Base-by-base conservation (phyloP, 208 protist genomes). In the Eutreptiella sp. region DNA sequence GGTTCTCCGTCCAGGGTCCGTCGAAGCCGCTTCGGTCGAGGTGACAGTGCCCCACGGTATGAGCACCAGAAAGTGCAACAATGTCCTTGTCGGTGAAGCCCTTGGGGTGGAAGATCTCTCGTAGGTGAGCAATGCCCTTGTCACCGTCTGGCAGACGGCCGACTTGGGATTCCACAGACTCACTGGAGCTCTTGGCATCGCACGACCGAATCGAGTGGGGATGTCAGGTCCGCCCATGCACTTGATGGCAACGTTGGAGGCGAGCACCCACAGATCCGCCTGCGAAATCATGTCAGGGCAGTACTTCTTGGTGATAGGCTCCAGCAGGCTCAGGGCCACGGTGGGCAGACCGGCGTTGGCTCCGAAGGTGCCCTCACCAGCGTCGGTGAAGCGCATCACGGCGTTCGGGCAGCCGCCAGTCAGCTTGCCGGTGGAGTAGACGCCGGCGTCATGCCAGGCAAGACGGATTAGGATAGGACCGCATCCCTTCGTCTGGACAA, bases 81-180 rank as follows among this genome's bases (percentile, higher is more conserved):
- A 91, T 93, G 45, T 93, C 90, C 46, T 83, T 70, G 61, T 93
- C 88, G 63, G 83, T 88, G 50, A 94, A 92, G 24, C 89, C 89
- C 31, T 88, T 77, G 60, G 81, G 64, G 2, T 66, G 75, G 63
- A 96, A 96, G 38, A 94, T 78, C 3, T 80, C 75, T 36, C 87
- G 75, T 14, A 92, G 68, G 71, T 89, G 84, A 38, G 75, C 50
- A 50, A 79, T 77, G 4, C 77, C 86, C 46, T 81, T 55, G 23
- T 72, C 32, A 36, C 52, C 87, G 53, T 94, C 90, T 11, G 90
- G 90, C 43, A 95, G 80, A 38, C 88, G 84, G 27, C 79, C 84
- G 35, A 89, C 80, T 11, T 79, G 78, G 11, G 80, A n/a, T n/a
- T n/a, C n/a, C n/a, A n/a, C 74, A 57, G 77, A 87, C 16, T 50